These are phyloP conservation scores for Trichoderma sp. DNA, from an alignment of 2,329 filamentous ascomycete genomes.

Conservation along the genomic window DNA sequence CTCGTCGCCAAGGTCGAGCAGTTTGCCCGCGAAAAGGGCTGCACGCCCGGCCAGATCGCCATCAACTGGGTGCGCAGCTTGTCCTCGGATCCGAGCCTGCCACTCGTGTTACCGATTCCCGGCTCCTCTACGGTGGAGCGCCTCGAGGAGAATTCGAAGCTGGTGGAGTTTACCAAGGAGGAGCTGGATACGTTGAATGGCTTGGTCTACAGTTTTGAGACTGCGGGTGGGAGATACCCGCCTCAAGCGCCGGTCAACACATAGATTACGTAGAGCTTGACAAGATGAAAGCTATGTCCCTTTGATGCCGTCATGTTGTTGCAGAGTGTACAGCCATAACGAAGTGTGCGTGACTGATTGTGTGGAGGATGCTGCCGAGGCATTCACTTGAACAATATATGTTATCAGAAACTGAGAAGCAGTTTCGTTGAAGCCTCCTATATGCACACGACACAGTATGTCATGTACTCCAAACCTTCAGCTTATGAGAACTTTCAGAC, in stretches of 20 bases:
- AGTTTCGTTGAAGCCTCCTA: too few relatives aligned
- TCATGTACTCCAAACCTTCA: background rate
- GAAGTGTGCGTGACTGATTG: too few relatives aligned
- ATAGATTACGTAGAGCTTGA: background rate
- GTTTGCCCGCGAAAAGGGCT: constrained; percentile 61
- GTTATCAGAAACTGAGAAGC: too few relatives aligned
- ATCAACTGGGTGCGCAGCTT: constrained; percentile 63
- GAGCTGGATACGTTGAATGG: constrained; percentile 54
- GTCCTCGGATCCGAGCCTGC: constrained; percentile 54
- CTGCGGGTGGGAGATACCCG: constrained; percentile 55
- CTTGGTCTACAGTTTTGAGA: constrained; percentile 51
- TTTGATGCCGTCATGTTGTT: too few relatives aligned
- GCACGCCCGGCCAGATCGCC: constrained; percentile 67
- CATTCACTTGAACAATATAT: too few relatives aligned
- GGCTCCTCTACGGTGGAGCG: constrained; percentile 60
- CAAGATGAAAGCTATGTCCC: too few relatives aligned
- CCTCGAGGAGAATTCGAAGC: constrained; percentile 61
- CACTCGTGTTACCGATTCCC: constrained; percentile 65
- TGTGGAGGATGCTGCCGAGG: too few relatives aligned
- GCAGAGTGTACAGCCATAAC: too few relatives aligned
- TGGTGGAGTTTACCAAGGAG: constrained; percentile 51
- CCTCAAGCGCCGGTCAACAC: constrained; percentile 43
- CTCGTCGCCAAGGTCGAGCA: constrained; percentile 60
- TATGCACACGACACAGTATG: too few relatives aligned
- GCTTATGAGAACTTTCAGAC: background rate